Base-by-base conservation (phyloP, 176 grass and related monocot genomes). In the Microstegium vimineum region DNA sequence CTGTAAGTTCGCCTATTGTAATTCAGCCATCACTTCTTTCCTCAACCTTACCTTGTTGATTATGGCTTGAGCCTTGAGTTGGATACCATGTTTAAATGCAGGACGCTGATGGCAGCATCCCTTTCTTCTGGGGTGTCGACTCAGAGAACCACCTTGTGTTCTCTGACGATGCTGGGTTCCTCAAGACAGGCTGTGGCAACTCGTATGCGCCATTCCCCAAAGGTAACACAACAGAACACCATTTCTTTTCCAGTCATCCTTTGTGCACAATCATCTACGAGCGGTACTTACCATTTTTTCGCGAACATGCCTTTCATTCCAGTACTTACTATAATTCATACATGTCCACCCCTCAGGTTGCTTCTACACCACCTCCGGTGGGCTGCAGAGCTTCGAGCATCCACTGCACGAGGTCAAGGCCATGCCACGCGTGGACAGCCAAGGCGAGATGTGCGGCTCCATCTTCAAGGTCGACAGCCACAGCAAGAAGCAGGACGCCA, bases 301-400 rank as follows among this genome's bases (percentile, higher is more conserved):
- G 3, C 10, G 34, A 77, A 35, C 76, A 42, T 23, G 40, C 40
- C 10, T 41, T 41, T 45, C 42, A 45, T 46, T 43, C 43, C n/a
- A n/a, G n/a, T 5, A 54, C 51, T 54, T 9, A 54, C 32, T 0
- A 67, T 25, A 43, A 15, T 23, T 37, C 28, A 4, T 28, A 30
- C 56, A 26, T 77, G 49, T 57, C 22, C 20, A n/a, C 66, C 47
- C 15, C 60, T 59, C 82, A 97, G 94, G 94, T 80, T 97, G 91
- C 92, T 97, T 94, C 89, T 97, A 94, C 84, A 97, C 94, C 28
- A 94, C 94, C 47, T 90, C 91, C 14, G 86, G 91, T 17, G 94
- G 94, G 31, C 76, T 97, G 82, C 91, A 94, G 82, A 97, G 91
- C 86, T 97, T 90, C 66, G 91, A 97, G 85, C 91, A 97, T 67